These are phyloP conservation scores for Cudoniella acicularis DNA, from an alignment of 495 filamentous ascomycete species.

Conservation along the genomic window DNA sequence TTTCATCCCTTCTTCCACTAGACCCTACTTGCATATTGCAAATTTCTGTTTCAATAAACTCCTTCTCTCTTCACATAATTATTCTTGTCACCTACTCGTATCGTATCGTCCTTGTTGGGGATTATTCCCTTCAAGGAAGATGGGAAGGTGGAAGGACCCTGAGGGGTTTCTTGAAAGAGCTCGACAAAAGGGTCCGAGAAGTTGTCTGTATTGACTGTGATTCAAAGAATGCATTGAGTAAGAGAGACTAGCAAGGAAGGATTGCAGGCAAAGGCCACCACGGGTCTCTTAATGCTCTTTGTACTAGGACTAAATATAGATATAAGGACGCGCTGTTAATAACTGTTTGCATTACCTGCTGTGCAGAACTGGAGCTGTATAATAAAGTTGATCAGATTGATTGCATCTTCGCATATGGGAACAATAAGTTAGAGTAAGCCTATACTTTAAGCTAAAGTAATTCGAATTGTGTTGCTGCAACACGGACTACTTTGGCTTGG, in stretches of 20 bases:
- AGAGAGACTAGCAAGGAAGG: slow-evolving; percentile 12
- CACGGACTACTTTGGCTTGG: too few relatives aligned
- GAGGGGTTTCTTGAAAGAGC: too few relatives aligned
- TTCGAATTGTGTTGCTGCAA: too few relatives aligned
- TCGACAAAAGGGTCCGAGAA: too few relatives aligned
- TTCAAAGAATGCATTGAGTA: not conserved
- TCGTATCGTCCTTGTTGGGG: too few relatives aligned
- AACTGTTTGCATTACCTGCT: slow-evolving; percentile 5
- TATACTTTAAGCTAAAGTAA: too few relatives aligned
- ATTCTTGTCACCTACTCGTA: too few relatives aligned
- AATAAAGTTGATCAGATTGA: slow-evolving; percentile 6
- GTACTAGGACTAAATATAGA: slow-evolving; percentile 6
- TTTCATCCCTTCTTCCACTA: not conserved
- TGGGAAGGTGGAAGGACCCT: too few relatives aligned
- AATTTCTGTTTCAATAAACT: not conserved
- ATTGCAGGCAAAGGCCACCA: slow-evolving; percentile 9
- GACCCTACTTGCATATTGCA: not conserved
- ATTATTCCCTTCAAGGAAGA: too few relatives aligned
- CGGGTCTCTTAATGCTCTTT: slow-evolving; percentile 9
- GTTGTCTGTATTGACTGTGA: slow-evolving; percentile 12
- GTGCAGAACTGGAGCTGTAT: slow-evolving; percentile 5
- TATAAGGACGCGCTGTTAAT: slow-evolving; percentile 9
- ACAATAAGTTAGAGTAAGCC: too few relatives aligned
- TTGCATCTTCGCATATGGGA: not conserved
- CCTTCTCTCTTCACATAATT: not conserved